Evolutionary conservation across 805 yeast genomes (phyloP), one percentile per base, ranked within the genome.

Genomic region (Cephaloascus fragrans): DNA sequence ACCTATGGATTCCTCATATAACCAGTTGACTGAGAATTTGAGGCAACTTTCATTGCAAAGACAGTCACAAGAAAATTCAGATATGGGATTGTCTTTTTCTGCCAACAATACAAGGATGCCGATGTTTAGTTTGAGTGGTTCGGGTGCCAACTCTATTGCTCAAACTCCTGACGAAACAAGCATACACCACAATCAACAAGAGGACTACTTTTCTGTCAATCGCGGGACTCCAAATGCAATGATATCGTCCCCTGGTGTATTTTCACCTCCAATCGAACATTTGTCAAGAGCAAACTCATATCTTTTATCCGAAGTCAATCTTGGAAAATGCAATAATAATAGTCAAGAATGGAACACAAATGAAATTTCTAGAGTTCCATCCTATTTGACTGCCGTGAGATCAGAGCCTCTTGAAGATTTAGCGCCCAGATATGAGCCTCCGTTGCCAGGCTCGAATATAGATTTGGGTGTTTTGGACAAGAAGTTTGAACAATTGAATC

Each of bases 321-420:
- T n/a, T n/a, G n/a, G n/a, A n/a, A n/a, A n/a, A n/a, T n/a, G n/a
- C n/a, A 23, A 23, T 12, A 23, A 23, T 23, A 12, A 23, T 23
- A 23, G 28, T 23, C 10, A 8, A 12, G 71, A 62, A 20, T 63
- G 70, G 67, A 71, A 72, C 41, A 43, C 67, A 2, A 55, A 56
- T 4, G 57, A 65, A 2, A 47, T 86, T 45, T 77, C 83, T 17
- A 64, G 76, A 37, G 96, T 90, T 4, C 97, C 97, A 0, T 78
- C 95, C 0, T 90, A 90, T 57, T 72, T 71, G 5, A 80, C 83
- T 26, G 97, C 97, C 0, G 59, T 88, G 56, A 74, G 73, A 49
- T 57, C 74, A 2, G 78, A 70, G 35, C 58, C 69, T 9, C 71
- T 64, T 3, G 71, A 64, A 17, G 76, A 73, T 38, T 59, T 81